A percentile compares a stretch with the other conserved stretches of the same genome.
These are phyloP conservation scores for Teratosphaeria gauchensis DNA, from an alignment of 2,329 filamentous ascomycete species.

Conservation along the genomic window DNA sequence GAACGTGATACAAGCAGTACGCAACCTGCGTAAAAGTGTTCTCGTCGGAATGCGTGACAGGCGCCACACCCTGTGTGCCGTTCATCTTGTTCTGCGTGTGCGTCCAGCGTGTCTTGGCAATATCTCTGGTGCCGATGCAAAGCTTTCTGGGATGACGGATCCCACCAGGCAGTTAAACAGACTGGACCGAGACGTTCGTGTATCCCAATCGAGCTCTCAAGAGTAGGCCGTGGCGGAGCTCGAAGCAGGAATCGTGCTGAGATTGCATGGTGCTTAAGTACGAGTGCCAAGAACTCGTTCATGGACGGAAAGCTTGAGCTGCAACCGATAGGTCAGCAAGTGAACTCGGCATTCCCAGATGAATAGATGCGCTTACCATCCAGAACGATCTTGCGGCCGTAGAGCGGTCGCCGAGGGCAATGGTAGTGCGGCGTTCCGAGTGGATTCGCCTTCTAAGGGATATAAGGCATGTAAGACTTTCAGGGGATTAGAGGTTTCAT, in stretches of 20 bases:
- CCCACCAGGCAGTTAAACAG: neutral
- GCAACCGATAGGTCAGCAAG: neutral
- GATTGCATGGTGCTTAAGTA: neutral
- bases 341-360: neutral
- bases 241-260: neutral
- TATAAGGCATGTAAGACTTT: too few species aligned
- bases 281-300: neutral
- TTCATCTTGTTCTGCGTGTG: neutral
- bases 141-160: neutral
- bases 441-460: too few species aligned
- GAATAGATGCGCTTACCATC: neutral
- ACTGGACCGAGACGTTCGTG: neutral
- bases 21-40: neutral
- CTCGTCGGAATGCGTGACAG: neutral
- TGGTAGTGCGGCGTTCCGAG: too few species aligned
- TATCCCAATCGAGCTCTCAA: neutral
- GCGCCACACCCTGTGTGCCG: neutral
- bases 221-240: neutral
- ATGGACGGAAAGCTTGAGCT: neutral
- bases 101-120: neutral
- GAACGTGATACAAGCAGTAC: neutral
- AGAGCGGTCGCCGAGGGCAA: too few species aligned
- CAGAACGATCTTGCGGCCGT: too few species aligned
- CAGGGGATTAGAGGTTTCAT: too few species aligned
- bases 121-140: neutral